Conservation (phyloP, 2,329 filamentous ascomycete genomes). For the Xylariaceae sp. region DNA sequence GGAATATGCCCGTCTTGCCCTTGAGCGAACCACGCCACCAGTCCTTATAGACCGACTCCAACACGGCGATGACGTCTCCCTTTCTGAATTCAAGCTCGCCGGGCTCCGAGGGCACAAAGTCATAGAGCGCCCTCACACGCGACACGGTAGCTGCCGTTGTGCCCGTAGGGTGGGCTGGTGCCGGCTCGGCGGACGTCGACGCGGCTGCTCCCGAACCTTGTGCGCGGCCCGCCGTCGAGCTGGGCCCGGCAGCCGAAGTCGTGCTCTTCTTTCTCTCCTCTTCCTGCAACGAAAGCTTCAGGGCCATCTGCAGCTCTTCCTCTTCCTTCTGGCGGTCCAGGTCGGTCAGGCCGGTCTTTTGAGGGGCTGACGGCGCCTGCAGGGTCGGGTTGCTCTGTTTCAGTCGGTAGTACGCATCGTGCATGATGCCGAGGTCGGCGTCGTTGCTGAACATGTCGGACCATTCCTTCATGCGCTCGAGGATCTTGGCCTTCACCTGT, state of each 20-base stretch:
- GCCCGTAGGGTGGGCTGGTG: constrained; percentile 64
- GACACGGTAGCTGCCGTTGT: constrained; percentile 96
- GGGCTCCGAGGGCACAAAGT: constrained; percentile 89
- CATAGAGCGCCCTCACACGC: constrained; percentile 84
- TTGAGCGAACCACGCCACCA: constrained; percentile 98
- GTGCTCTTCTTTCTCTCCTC: constrained; percentile 56
- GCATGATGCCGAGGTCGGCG: constrained; percentile 93
- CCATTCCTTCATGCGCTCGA: constrained; percentile 96
- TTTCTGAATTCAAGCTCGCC: constrained; percentile 95
- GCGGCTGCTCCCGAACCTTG: constrained; percentile 19
- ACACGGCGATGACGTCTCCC: constrained; percentile 92
- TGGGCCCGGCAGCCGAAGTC: constrained; percentile 27
- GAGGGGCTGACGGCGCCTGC: constrained; percentile 85
- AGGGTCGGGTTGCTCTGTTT: constrained; percentile 82
- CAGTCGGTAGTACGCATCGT: constrained; percentile 83
- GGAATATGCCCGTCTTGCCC: constrained; percentile 95
- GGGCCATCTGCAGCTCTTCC: constrained; percentile 92
- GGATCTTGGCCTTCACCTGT: constrained; percentile 93
- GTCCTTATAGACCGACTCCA: constrained; percentile 98
- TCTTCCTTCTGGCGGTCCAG: constrained; percentile 91
- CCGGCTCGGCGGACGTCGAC: constrained; percentile 36
- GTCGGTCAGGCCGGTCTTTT: constrained; percentile 87
- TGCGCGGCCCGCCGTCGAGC: constrained; percentile 24
- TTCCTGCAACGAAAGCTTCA: constrained; percentile 88
- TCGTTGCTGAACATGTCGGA: constrained; percentile 88